Percentiles rank a stretch among this genome's conserved stretches.
These are phyloP conservation scores for Grosmannia huntii DNA, from an alignment of 2,329 filamentous ascomycete genomes.

Conservation along the genomic window DNA sequence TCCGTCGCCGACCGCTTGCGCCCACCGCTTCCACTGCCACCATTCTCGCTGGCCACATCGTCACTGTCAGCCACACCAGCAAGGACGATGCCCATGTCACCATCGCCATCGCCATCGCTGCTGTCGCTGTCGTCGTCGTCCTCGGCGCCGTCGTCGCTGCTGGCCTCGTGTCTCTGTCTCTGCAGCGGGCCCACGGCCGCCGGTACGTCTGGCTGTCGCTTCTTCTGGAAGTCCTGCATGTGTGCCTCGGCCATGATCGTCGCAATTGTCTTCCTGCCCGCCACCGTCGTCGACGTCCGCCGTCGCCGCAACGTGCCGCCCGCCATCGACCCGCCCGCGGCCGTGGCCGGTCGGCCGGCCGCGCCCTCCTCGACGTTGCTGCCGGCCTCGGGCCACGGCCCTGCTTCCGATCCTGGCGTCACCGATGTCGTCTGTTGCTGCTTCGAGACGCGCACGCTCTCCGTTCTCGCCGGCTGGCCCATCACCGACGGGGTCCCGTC, in stretches of 20 bases:
- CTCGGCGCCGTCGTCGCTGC: constrained; percentile 9
- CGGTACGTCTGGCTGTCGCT: constrained; percentile 27
- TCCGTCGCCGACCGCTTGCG: constrained; percentile 30
- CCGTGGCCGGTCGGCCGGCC: constrained; percentile 13
- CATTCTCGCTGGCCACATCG: constrained; percentile 16
- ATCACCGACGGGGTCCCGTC: constrained; percentile 1
- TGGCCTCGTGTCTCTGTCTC: constrained; percentile 3
- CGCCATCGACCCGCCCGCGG: neutral
- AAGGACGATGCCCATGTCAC: constrained; percentile 13
- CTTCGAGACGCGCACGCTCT: neutral
- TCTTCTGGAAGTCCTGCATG: constrained; percentile 83
- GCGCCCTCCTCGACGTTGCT: constrained; percentile 6
- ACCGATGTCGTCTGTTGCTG: neutral
- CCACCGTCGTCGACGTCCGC: constrained; percentile 19
- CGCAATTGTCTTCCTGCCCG: constrained; percentile 27
- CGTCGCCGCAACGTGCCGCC: constrained; percentile 17
- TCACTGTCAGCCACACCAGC: constrained; percentile 24
- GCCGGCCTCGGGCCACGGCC: neutral
- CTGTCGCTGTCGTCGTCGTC: constrained; percentile 2
- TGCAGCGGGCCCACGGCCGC: neutral
- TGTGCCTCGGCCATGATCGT: constrained; percentile 71
- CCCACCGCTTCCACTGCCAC: constrained; percentile 17
- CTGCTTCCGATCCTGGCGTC: neutral
- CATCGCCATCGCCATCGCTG: constrained; percentile 16
- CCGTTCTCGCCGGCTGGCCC: neutral